Evolutionary conservation across 768 basidiomycete species (phyloP), one percentile per base, ranked within the genome.

Genomic region (Zangia roseola): DNA sequence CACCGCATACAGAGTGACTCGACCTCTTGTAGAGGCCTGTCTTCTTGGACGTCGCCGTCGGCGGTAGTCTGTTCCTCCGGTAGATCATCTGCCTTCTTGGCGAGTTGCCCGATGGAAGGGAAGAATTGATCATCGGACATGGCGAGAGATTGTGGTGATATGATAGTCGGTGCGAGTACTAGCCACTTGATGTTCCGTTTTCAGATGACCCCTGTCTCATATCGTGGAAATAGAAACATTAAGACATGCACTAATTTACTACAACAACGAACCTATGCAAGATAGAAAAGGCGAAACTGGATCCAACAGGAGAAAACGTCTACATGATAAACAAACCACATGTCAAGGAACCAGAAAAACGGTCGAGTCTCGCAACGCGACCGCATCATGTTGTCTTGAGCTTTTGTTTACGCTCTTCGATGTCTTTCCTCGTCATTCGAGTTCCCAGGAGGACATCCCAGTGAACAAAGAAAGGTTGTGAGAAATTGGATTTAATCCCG

Each of bases 1-100:
- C 97, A 99, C 65, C 80, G 80, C 91, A 98, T 95, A 71, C 97
- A 98, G 23, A 98, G 72, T 12, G 91, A 94, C 50, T 92, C 89
- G 51, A 98, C 78, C 69, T 91, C 86, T 57, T 94, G 80, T 10
- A 94, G 79, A 0, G 82, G 82, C 45, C 77, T 75, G 43, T 56
- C 58, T 23, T 53, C 64, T 28, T 76, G 77, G 12, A 71, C 70
- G 35, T 74, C 74, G 28, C 66, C 71, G 24, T 55, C 52, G 4
- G 43, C 2, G 20, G 48, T 25, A 54, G 62, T 57, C 52, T 20
- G 58, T 26, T 76, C 70, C 53, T 49, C 61, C 2, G 52, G 23
- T 6, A 55, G 47, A 13, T 42, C 55, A 48, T 79, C 79, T n/a
- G 79, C 69, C 52, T 74, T 65, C 30, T 74, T 66, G 8, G 79